These are phyloP conservation scores for Trametes villosa DNA, from an alignment of 768 basidiomycete genomes.

Conservation along the genomic window DNA sequence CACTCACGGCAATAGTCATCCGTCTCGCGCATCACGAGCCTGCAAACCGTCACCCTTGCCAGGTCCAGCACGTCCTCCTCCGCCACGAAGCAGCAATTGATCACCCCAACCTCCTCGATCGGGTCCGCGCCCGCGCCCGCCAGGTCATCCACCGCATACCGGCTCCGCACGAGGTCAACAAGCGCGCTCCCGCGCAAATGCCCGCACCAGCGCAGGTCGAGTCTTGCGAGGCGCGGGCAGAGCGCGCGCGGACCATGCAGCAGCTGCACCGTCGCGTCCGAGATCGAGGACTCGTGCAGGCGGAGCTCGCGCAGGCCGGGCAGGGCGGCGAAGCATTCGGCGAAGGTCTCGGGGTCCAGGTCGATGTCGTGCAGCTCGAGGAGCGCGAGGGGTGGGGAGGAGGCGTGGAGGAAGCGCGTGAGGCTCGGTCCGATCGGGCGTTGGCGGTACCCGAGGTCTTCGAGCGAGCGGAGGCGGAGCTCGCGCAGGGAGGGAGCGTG, in stretches of 20 bases:
- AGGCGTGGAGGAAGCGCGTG: constrained; percentile 37
- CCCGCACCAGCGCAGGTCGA: constrained; percentile 66
- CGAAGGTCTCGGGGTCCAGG: constrained; percentile 44
- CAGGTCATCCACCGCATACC: constrained; percentile 28
- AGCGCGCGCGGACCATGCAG: constrained; percentile 42
- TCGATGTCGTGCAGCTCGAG: constrained; percentile 57
- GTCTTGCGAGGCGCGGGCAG: constrained; percentile 50
- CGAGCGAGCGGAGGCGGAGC: constrained; percentile 48
- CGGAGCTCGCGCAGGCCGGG: constrained; percentile 51
- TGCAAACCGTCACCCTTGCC: constrained; percentile 50
- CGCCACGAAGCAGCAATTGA: constrained; percentile 61
- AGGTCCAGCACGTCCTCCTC: constrained; percentile 58
- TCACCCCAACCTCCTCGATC: constrained; percentile 52
- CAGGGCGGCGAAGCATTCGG: constrained; percentile 40
- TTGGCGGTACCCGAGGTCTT: constrained; percentile 39
- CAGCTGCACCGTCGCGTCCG: constrained; percentile 46
- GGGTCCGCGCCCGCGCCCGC: constrained; percentile 24
- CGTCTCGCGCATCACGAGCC: constrained; percentile 44
- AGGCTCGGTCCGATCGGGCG: constrained; percentile 37
- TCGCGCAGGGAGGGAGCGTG: constrained; percentile 41
- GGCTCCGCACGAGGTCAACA: constrained; percentile 51
- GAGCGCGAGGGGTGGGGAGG: constrained; percentile 40
- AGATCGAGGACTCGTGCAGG: constrained; percentile 62
- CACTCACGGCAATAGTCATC: constrained; percentile 62
- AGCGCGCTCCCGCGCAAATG: constrained; percentile 55